These are phyloP conservation scores for Tuber umbilicatum DNA, from an alignment of 495 filamentous ascomycete species.

Conservation along the genomic window DNA sequence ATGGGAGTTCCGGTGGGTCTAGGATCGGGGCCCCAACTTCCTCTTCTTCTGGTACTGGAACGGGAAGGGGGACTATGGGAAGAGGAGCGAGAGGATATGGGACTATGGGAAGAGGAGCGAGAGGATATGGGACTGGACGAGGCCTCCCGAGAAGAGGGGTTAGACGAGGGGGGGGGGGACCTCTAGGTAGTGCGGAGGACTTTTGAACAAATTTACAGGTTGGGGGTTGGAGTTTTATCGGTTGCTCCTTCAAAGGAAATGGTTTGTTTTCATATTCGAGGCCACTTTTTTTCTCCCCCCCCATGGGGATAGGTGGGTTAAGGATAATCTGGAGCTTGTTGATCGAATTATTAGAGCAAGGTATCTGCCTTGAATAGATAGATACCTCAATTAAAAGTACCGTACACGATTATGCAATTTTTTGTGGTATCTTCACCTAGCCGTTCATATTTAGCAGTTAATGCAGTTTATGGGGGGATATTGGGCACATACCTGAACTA, in stretches of 20 bases:
- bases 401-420: background rate
- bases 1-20: constrained; percentile 48
- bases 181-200: background rate
- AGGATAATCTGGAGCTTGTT: background rate
- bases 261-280: background rate
- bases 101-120: constrained; percentile 49
- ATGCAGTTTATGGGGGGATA: background rate
- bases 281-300: background rate
- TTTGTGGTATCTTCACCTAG: background rate
- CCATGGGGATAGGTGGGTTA: background rate
- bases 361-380: background rate
- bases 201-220: background rate
- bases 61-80: constrained; percentile 29
- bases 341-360: background rate
- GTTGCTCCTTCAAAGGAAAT: background rate
- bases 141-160: constrained; percentile 43
- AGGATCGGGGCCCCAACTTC: constrained; percentile 25
- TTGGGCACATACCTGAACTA: background rate
- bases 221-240: background rate
- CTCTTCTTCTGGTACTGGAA: constrained; percentile 23
- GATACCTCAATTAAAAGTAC: background rate
- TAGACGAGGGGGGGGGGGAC: constrained; percentile 13
- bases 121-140: constrained; percentile 46
- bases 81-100: constrained; percentile 43
- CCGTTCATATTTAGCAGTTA: background rate